Evolutionary conservation across 176 grass and related monocot species (phyloP).

Genomic region (Ensete ventricosum): DNA sequence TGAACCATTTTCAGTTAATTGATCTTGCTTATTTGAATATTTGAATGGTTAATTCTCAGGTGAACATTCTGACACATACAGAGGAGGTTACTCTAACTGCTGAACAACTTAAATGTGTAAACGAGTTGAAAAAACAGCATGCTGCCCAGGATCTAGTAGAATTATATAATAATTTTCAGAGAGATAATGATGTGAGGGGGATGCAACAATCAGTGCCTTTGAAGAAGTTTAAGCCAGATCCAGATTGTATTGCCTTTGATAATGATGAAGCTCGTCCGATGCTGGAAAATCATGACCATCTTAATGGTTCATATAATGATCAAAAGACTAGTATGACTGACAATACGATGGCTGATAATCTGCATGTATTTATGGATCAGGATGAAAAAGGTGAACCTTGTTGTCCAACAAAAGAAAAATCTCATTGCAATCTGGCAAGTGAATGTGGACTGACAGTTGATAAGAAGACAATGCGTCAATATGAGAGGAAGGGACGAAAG

Average conservation of each 20-base stretch:
- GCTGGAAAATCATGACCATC: background rate
- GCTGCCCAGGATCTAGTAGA: conserved; percentile 6
- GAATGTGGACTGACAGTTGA: background rate
- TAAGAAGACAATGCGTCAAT: background rate
- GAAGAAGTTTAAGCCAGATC: background rate
- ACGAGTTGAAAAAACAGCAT: conserved; percentile 1
- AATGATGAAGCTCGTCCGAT: background rate
- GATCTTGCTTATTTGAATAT: background rate
- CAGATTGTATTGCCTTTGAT: background rate
- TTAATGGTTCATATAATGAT: background rate
- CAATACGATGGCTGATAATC: background rate
- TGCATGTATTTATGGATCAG: background rate
- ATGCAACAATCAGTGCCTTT: background rate
- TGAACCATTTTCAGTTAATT: background rate
- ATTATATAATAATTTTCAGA: background rate
- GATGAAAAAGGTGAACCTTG: background rate
- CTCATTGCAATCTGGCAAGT: background rate
- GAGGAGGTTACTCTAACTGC: background rate
- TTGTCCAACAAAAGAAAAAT: background rate
- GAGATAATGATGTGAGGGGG: background rate
- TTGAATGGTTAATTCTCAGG: background rate
- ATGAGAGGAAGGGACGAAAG: background rate
- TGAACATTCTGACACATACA: conserved; percentile 16
- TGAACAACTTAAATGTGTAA: background rate
- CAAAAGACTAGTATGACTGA: background rate